A percentile compares a stretch with the other conserved stretches of the same genome.
Evolutionary conservation across 352 stramenopile genomes (phyloP).

Genomic region (Pythium sp.): DNA sequence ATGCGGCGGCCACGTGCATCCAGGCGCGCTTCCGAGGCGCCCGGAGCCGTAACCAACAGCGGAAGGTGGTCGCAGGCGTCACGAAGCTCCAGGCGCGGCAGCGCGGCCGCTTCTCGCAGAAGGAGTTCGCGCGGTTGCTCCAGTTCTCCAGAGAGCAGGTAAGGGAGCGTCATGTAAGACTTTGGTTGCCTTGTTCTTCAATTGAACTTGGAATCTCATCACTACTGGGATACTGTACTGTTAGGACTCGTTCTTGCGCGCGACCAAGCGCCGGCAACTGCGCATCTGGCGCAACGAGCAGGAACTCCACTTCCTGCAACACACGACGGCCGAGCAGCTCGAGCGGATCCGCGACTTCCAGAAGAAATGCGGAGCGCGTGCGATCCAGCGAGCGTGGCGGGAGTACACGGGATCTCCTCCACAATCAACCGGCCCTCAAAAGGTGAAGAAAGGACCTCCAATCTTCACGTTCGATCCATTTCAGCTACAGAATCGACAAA

Average conservation of each 20-base stretch:
- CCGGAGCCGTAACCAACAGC: slow-evolving; percentile 29
- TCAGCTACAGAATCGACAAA: slow-evolving; percentile 1
- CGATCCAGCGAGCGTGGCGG: slow-evolving; percentile 55
- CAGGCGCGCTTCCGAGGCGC: slow-evolving; percentile 51
- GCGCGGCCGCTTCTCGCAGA: slow-evolving; percentile 51
- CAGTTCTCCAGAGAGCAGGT: slow-evolving; percentile 55
- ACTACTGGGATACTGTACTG: not conserved
- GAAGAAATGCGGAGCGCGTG: slow-evolving; percentile 29
- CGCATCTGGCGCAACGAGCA: slow-evolving; percentile 66
- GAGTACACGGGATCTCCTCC: not conserved
- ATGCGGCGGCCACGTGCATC: slow-evolving; percentile 49
- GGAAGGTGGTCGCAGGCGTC: slow-evolving; percentile 36
- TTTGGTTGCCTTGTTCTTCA: not conserved
- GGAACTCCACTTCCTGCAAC: slow-evolving; percentile 62
- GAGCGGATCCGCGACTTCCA: slow-evolving; percentile 47
- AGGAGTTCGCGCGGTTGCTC: slow-evolving; percentile 46
- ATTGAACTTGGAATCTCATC: not conserved
- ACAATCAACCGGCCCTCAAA: not conserved
- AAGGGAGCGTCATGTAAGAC: not conserved
- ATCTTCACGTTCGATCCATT: slow-evolving; percentile 42
- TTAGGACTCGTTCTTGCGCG: slow-evolving; percentile 39
- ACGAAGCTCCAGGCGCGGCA: slow-evolving; percentile 55
- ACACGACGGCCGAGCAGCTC: slow-evolving; percentile 45
- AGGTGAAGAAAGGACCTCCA: slow-evolving; percentile 8
- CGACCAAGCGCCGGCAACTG: slow-evolving; percentile 40